Percentiles rank a stretch among this genome's conserved stretches.
Evolutionary conservation across 768 basidiomycete species (phyloP).

Genomic region (Calocybe indica): DNA sequence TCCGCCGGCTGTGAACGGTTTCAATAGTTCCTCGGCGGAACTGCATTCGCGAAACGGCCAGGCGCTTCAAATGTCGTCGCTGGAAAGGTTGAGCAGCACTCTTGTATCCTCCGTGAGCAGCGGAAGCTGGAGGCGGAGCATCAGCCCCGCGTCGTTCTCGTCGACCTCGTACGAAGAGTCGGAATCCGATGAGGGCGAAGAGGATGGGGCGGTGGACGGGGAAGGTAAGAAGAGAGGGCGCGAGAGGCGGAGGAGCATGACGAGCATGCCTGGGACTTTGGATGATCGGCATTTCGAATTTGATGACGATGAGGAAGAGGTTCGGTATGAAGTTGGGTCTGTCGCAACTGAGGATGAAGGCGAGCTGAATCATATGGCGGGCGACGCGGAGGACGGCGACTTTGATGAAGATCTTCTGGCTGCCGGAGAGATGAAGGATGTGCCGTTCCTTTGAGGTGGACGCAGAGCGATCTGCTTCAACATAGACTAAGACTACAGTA

Average conservation of each 20-base stretch:
- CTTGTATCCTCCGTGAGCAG: constrained; percentile 40
- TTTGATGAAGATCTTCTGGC: constrained; percentile 79
- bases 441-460: constrained; percentile 49
- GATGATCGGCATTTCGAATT: constrained; percentile 55
- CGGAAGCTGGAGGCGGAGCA: constrained; percentile 29
- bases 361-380: constrained; percentile 31
- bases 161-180: constrained; percentile 46
- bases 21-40: constrained; percentile 15
- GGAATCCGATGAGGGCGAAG: constrained; percentile 45
- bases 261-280: constrained; percentile 84
- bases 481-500: too few relatives aligned
- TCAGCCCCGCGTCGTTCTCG: constrained; percentile 52
- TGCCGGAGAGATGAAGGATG: constrained; percentile 79
- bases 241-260: constrained; percentile 56
- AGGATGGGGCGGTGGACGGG: constrained; percentile 33
- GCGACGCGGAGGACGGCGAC: constrained; percentile 61
- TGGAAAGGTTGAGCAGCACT: constrained; percentile 63
- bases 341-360: constrained; percentile 29
- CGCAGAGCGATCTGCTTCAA: too few relatives aligned
- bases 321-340: constrained; percentile 23
- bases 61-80: constrained; percentile 63
- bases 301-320: constrained; percentile 42
- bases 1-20: too few relatives aligned
- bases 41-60: constrained; percentile 23
- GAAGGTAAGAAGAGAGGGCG: constrained; percentile 32